These are phyloP conservation scores for Jamesozyma gamospora DNA, from an alignment of 805 yeast genomes.

Conservation along the genomic window DNA sequence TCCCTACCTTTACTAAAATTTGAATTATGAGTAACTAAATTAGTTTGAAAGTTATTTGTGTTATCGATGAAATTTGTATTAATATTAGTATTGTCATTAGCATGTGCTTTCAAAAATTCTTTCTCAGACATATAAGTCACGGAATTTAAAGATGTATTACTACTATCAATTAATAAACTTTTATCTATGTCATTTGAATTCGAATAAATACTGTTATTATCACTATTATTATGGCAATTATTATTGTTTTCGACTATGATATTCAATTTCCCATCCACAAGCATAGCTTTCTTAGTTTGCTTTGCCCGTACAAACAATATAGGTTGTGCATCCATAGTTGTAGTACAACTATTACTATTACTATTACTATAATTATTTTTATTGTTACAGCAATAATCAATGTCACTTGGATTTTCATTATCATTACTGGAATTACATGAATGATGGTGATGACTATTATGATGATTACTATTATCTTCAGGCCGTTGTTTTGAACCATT, in stretches of 20 bases:
- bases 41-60: neutral
- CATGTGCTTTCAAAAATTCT: slow-evolving; percentile 18
- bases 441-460: too few relatives aligned
- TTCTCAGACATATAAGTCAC: slow-evolving; percentile 19
- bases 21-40: too few relatives aligned
- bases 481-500: too few relatives aligned
- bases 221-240: too few relatives aligned
- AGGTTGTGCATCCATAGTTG: slow-evolving; percentile 24
- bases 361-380: slow-evolving; percentile 4
- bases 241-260: slow-evolving; percentile 17
- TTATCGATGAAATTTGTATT: neutral
- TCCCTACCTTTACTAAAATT: neutral
- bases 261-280: slow-evolving; percentile 22
- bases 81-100: neutral
- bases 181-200: too few relatives aligned
- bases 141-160: too few relatives aligned
- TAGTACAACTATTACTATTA: slow-evolving; percentile 5
- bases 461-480: too few relatives aligned
- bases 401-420: neutral
- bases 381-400: too few relatives aligned
- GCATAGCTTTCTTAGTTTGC: slow-evolving; percentile 20
- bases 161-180: too few relatives aligned
- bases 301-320: slow-evolving; percentile 21
- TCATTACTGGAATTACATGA: neutral
- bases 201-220: neutral